Evolutionary conservation across 352 stramenopile species (phyloP).

Genomic region (Phytophthora agathidicida): DNA sequence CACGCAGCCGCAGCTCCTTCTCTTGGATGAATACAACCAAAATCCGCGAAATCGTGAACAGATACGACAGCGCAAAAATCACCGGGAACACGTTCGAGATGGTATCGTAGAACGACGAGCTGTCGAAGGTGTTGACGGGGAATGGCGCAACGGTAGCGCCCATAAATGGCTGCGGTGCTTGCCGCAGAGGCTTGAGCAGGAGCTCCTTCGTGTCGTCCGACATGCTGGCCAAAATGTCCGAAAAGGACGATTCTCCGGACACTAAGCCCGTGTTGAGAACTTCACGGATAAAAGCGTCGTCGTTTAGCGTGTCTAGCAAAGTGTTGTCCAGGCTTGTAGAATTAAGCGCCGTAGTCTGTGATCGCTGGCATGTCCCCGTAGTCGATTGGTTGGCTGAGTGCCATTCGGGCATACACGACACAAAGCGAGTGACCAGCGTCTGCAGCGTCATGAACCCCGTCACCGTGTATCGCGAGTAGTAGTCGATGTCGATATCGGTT

Average conservation of each 20-base stretch:
- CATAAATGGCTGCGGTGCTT: constrained; percentile 53
- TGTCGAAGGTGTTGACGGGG: constrained; percentile 41
- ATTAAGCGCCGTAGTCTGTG: constrained; percentile 33
- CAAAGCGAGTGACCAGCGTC: constrained; percentile 67
- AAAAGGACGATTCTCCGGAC: constrained; percentile 20
- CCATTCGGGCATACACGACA: constrained; percentile 63
- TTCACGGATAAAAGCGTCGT: constrained; percentile 52
- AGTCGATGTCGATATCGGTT: constrained; percentile 36
- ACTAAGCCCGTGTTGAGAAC: constrained; percentile 27
- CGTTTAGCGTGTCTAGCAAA: constrained; percentile 40
- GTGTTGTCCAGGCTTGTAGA: constrained; percentile 32
- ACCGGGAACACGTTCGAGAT: constrained; percentile 71
- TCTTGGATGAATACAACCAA: constrained; percentile 89
- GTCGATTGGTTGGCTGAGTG: constrained; percentile 42
- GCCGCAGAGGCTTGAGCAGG: constrained; percentile 42
- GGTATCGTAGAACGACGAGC: constrained; percentile 63
- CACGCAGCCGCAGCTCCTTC: constrained; percentile 88
- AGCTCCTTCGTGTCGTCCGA: constrained; percentile 20
- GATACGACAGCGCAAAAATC: constrained; percentile 90
- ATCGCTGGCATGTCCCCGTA: constrained; percentile 48
- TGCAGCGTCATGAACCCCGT: constrained; percentile 68
- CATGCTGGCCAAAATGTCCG: constrained; percentile 26
- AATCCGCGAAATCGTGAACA: constrained; percentile 87
- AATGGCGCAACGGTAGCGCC: constrained; percentile 42
- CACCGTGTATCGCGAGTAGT: constrained; percentile 53